phyloP scores from a whole-genome alignment of 495 filamentous ascomycete species.

The Penicillium samsonianum region DNA sequence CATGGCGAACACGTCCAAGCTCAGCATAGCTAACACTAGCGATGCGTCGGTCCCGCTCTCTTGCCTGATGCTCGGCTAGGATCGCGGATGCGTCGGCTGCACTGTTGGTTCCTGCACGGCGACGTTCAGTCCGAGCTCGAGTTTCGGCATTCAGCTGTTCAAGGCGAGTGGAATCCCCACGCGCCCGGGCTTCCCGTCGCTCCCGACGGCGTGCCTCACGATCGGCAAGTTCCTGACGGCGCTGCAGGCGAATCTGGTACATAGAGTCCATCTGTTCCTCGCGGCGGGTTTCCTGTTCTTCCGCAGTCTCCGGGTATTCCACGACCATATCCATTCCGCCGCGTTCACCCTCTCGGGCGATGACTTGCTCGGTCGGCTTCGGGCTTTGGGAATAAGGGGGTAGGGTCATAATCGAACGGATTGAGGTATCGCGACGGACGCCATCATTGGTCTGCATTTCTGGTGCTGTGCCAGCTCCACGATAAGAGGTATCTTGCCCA shows the following conservation, averaged over 20 bases:
- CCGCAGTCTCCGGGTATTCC: conserved; percentile 72
- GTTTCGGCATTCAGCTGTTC: conserved; percentile 55
- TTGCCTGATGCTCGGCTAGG: conserved; percentile 66
- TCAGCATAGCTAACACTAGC: conserved; percentile 85
- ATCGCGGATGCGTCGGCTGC: conserved; percentile 29
- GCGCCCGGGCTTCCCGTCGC: conserved; percentile 66
- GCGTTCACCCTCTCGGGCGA: conserved; percentile 88
- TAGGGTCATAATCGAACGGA: conserved; percentile 90
- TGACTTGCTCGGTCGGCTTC: conserved; percentile 75
- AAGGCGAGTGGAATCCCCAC: conserved; percentile 65
- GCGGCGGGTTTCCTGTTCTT: conserved; percentile 76
- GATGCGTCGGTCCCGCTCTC: conserved; percentile 71
- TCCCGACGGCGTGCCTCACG: conserved; percentile 70
- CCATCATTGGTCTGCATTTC: conserved; percentile 40
- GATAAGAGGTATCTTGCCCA: conserved; percentile 29
- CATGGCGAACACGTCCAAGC: conserved; percentile 81
- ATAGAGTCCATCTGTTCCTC: conserved; percentile 91
- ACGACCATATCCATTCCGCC: conserved; percentile 90
- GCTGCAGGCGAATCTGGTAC: conserved; percentile 82
- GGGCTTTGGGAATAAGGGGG: conserved; percentile 75
- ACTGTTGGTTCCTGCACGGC: conserved; percentile 32
- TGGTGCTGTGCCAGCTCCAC: conserved; percentile 21
- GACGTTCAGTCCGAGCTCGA: conserved; percentile 23
- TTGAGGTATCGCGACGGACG: conserved; percentile 79
- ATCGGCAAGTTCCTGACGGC: conserved; percentile 73